Evolutionary conservation across 2,329 filamentous ascomycete species (phyloP), one percentile per base, ranked within the genome.

Genomic region (Beauveria sp.): DNA sequence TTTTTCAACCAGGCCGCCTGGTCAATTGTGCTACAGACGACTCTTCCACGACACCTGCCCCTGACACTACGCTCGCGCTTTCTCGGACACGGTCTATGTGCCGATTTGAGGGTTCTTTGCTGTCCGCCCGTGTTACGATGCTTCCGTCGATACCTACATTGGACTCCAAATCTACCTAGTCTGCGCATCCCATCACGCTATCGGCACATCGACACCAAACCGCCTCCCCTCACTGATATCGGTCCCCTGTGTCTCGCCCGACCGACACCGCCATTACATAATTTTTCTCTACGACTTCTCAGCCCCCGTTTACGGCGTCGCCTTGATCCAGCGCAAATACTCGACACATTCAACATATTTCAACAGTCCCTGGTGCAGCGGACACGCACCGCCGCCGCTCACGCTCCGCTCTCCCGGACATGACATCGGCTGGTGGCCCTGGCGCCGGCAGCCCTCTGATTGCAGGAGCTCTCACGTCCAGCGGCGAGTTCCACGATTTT

Each of bases 401-500:
- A 18, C 51, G 52, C 58, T 63, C 64, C 51, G 49, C 58, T 63
- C 65, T 62, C 66, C 70, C 71, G 69, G 71, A 69, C 70, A 75
- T 75, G 73, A 71, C 72, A 70, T 68, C 71, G 62, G 70, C 67
- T 66, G 65, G 66, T 66, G 67, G 64, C 58, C 69, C 67, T 63
- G 68, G 68, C 67, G 65, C 63, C 66, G 67, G 72, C 69, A 74
- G 73, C 70, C 74, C 74, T 71, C 67, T 77, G 59, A 75, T 75
- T 64, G 69, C 71, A 68, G 73, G 71, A 67, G 67, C 69, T 68
- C 71, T 68, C 67, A 71, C 75, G 68, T 67, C 72, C 65, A 70
- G 68, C 67, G 67, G 71, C 69, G 73, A 75, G 54, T 74, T 72
- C 61, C 69, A 72, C 66, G 72, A 75, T 54, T 71, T 74, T 63